Conservation (phyloP, 345 rosid genomes). For the Gossypium bickii region DNA sequence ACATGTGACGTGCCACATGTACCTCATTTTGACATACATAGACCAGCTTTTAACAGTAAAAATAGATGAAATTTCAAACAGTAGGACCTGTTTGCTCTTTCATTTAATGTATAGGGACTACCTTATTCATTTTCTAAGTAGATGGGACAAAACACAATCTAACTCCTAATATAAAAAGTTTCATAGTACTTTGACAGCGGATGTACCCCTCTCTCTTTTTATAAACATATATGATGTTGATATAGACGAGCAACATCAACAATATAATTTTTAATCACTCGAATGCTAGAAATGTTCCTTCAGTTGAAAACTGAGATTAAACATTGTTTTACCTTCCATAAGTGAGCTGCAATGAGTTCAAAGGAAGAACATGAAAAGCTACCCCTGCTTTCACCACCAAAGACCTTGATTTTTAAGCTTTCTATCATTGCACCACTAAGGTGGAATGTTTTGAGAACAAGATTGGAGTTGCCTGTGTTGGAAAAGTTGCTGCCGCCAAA, state of each 20-base stretch:
- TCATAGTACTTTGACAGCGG: too few species aligned
- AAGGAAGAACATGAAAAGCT: conserved; percentile 46
- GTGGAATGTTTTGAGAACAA: conserved; percentile 45
- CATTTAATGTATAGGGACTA: too few species aligned
- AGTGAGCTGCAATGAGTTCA: conserved; percentile 59
- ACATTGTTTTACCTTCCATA: conserved; percentile 52
- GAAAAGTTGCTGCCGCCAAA: background rate
- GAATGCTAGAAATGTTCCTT: background rate
- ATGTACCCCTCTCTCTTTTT: too few species aligned
- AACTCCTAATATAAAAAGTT: too few species aligned
- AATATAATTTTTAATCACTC: too few species aligned
- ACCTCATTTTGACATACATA: too few species aligned
- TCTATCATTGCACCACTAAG: conserved; percentile 40
- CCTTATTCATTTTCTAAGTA: rapidly evolving
- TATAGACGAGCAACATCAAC: too few species aligned
- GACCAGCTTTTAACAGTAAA: too few species aligned
- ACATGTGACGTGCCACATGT: too few species aligned
- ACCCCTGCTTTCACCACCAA: conserved; percentile 22
- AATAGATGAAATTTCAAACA: too few species aligned
- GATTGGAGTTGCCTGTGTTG: conserved; percentile 21
- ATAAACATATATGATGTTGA: too few species aligned
- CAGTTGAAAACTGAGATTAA: background rate
- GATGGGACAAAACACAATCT: rapidly evolving
- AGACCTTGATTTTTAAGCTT: conserved; percentile 37
- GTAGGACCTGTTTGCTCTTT: too few species aligned